Conservation (phyloP, 202 grass and related monocot genomes). For the Thinopyrum obtusiflorum region DNA sequence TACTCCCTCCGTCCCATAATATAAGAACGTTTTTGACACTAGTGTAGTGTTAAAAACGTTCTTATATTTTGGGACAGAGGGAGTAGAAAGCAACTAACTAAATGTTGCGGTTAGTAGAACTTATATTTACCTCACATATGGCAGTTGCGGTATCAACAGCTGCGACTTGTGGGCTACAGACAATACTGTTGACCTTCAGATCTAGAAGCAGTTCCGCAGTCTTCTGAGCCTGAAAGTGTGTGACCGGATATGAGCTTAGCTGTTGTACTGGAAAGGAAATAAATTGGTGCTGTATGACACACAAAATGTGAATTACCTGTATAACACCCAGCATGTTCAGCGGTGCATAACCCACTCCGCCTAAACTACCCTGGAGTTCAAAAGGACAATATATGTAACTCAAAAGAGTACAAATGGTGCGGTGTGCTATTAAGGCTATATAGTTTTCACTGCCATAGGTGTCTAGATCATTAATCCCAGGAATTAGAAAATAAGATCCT, state of each 20-base stretch:
- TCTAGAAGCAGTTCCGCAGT: constrained; percentile 83
- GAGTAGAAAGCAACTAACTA: not conserved
- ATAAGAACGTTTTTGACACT: too few species aligned
- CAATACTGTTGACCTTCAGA: constrained; percentile 57
- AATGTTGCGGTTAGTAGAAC: constrained; percentile 8
- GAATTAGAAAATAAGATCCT: not conserved
- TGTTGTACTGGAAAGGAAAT: constrained; percentile 20
- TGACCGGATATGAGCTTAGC: constrained; percentile 18
- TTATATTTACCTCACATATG: constrained; percentile 71
- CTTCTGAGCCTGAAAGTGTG: constrained; percentile 77
- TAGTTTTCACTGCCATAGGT: too few species aligned
- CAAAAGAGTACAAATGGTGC: constrained; percentile 6
- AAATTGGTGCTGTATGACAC: not conserved
- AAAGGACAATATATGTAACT: constrained; percentile 22
- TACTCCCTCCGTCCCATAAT: too few species aligned
- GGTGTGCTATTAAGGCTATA: not conserved
- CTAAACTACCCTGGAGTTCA: constrained; percentile 56
- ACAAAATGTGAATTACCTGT: constrained; percentile 55
- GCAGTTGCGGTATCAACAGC: constrained; percentile 75
- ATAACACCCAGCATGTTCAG: constrained; percentile 96
- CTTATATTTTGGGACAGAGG: too few species aligned
- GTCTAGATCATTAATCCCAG: not conserved
- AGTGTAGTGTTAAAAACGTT: too few species aligned
- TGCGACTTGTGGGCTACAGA: constrained; percentile 74
- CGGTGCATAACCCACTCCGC: constrained; percentile 60